Evolutionary conservation across 495 filamentous ascomycete species (phyloP), one percentile per base, ranked within the genome.

Genomic region (Talaromyces proteolyticus): DNA sequence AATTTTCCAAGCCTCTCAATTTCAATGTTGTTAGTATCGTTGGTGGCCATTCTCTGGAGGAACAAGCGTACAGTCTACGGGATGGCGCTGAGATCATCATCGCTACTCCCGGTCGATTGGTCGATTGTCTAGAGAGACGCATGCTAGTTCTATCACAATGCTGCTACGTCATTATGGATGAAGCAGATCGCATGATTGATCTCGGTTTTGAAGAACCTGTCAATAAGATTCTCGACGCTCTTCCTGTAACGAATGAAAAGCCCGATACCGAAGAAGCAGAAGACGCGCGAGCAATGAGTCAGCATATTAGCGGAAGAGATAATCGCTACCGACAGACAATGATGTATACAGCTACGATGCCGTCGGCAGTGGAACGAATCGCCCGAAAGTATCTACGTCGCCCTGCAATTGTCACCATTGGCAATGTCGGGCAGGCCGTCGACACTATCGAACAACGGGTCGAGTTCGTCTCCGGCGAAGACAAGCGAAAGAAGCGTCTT

Each of bases 281-380:
- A 66, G 79, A 97, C 64, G 77, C 91, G 0, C 68, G 77, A 42
- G 80, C 84, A 4, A 97, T 97, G 94, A 86, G 78, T 50, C 82
- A 82, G 38, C 88, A 89, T 50, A 68, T 94, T 2, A 85, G 86
- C 36, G 85, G 87, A 24, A 88, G 89, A 60, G 87, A 95, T 61
- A 39, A 20, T 2, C 80, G 88, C 14, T 99, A 97, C 68, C 73
- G 93, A 47, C 94, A 99, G 66, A 99, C 93, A 2, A 99, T 99
- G 93, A 99, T 99, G 93, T 99, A 97, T 79, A 99, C 94, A 50
- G 93, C 93, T 10, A 99, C 93, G 22, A 99, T 99, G 93, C 91
- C 94, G 3, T 67, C 84, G 2, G 85, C 90, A 6, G 89, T 99
- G 40, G 94, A 97, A 60, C 88, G 91, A 53, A 97, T 99, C 50